Conservation (phyloP, 176 grass and related monocot genomes). For the Melocanna baccifera region DNA sequence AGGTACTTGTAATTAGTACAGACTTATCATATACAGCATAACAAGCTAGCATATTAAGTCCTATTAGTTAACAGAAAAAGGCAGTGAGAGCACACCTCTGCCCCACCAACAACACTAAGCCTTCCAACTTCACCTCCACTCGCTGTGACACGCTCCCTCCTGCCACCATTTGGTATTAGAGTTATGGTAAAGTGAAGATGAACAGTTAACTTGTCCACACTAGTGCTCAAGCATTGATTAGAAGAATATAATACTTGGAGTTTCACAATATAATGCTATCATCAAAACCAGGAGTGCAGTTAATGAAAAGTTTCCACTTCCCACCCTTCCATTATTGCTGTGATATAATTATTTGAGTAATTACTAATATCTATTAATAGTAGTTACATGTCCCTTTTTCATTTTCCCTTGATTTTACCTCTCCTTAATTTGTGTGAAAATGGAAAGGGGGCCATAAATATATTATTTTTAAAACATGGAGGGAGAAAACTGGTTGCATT, state of each 20-base stretch:
- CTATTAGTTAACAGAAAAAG: conserved; percentile 9
- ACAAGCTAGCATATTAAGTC: background rate
- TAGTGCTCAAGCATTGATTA: background rate
- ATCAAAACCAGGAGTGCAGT: conserved; percentile 4
- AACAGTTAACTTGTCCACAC: background rate
- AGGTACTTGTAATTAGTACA: background rate
- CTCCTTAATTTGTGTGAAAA: background rate
- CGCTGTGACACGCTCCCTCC: conserved; percentile 90
- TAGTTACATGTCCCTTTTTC: background rate
- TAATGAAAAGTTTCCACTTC: background rate
- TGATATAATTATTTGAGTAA: background rate
- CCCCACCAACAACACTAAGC: conserved; percentile 90
- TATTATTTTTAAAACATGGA: background rate
- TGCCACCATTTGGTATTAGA: conserved; percentile 37
- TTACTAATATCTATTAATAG: background rate
- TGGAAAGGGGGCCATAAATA: background rate
- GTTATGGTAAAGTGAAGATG: conserved; percentile 10
- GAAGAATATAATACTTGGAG: background rate
- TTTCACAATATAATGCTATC: background rate
- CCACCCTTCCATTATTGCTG: background rate
- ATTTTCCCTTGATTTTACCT: background rate
- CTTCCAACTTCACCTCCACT: conserved; percentile 99
- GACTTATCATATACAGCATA: conserved; percentile 10
- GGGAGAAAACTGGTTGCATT: background rate
- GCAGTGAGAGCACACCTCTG: conserved; percentile 57